Evolutionary conservation across 805 yeast genomes (phyloP), one percentile per base, ranked within the genome.

Genomic region (Ogataea polymorpha): DNA sequence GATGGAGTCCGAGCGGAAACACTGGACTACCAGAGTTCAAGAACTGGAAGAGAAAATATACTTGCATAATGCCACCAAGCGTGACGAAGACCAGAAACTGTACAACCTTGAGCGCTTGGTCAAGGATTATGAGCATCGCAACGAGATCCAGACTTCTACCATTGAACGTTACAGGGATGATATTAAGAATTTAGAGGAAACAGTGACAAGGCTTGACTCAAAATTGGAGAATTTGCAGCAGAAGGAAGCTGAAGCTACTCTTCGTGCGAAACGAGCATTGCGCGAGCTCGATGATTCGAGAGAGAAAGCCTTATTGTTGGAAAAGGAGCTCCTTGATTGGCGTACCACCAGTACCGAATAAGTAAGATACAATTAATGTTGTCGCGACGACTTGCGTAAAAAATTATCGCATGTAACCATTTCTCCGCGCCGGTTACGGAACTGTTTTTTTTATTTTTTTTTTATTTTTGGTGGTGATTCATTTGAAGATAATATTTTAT

Each of bases 261-360:
- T 74, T 44, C 62, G 59, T 29, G 51, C 69, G 29, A 72, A 68
- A 39, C 68, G 77, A 32, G 65, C 74, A 15, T 77, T 76, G 43
- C 71, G 90, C 44, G 86, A 80, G 45, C 70, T 74, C 30, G 65
- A 70, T 2, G 79, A 75, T 37, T 63, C 74, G 47, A 75, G 76
- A 48, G 85, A 80, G 48, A 70, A 66, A 39, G 64, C 77, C 32
- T 53, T 74, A 35, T 65, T 68, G 42, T 52, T 80, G 45, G 83
- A 81, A 54, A 73, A 67, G 46, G 88, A 82, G 53, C 56, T 80
- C 4, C 60, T 71, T 17, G 77, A 74, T 36, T 77, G 86, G 77
- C 74, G 76, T 53, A 62, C 41, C 21, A 20, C 9, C 18, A 45
- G 44, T 21, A 25, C 51, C 20, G 25, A 32, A 11, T 27, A 36